These are phyloP conservation scores for Aspergillus incahuasiensis DNA, from an alignment of 495 filamentous ascomycete species.

Conservation along the genomic window DNA sequence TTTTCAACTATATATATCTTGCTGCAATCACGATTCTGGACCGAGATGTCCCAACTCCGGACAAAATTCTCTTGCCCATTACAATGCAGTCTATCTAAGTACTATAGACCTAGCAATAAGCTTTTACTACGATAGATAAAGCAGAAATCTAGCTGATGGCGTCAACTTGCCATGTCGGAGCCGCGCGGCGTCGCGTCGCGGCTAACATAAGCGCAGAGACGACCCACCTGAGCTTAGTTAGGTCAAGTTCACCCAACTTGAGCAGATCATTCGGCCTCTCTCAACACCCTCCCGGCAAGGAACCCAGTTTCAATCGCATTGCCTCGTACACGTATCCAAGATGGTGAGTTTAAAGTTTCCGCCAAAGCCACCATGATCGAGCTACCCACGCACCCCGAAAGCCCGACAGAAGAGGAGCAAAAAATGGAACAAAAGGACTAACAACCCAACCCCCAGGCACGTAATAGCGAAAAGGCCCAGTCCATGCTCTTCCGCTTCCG, in stretches of 20 bases:
- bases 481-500: conserved; percentile 99
- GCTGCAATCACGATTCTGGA: neutral
- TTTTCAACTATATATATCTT: neutral
- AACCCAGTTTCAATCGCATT: conserved; percentile 12
- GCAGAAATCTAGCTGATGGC: no score
- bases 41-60: neutral
- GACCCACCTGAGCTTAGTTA: conserved; percentile 20
- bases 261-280: neutral
- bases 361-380: neutral
- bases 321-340: conserved; percentile 19
- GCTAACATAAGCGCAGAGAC: conserved; percentile 17
- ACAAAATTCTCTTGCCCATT: no score
- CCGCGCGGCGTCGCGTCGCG: no score
- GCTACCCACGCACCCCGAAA: neutral
- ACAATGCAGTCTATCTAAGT: no score
- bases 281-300: conserved; percentile 14
- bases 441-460: conserved; percentile 46
- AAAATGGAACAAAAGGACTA: conserved; percentile 6
- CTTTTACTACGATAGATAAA: no score
- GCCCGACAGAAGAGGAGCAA: neutral
- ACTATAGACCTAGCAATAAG: no score
- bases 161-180: neutral
- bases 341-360: conserved; percentile 27
- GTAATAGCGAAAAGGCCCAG: conserved; percentile 96
- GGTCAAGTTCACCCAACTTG: conserved; percentile 7